These are phyloP conservation scores for Wickerhamiella slavikovae DNA, from an alignment of 805 yeast genomes.

Conservation along the genomic window DNA sequence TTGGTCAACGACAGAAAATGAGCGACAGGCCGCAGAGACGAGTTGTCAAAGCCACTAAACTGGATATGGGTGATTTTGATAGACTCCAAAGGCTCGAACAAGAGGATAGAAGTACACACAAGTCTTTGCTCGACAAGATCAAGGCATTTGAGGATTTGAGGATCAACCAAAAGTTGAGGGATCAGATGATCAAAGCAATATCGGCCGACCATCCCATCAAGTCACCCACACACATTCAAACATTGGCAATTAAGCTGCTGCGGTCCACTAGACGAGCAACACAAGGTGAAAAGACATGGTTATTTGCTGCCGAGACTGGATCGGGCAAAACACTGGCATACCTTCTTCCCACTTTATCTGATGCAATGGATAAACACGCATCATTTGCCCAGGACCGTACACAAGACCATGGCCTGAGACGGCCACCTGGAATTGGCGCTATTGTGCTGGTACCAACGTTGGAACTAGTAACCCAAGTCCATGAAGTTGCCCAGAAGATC, in stretches of 20 bases:
- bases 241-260: slow-evolving; percentile 44
- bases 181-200: slow-evolving; percentile 35
- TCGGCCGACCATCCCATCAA: slow-evolving; percentile 11
- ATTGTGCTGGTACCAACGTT: slow-evolving; percentile 77
- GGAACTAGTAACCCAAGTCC: slow-evolving; percentile 71
- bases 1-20: no score
- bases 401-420: slow-evolving; percentile 6
- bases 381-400: slow-evolving; percentile 14
- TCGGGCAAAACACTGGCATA: slow-evolving; percentile 94
- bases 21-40: not conserved
- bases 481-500: slow-evolving; percentile 18
- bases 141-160: slow-evolving; percentile 44
- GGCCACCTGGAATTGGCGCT: slow-evolving; percentile 33
- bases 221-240: slow-evolving; percentile 64
- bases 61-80: slow-evolving; percentile 17
- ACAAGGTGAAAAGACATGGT: slow-evolving; percentile 34
- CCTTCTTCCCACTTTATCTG: slow-evolving; percentile 52
- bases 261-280: slow-evolving; percentile 19
- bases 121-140: slow-evolving; percentile 29
- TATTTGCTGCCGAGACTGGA: slow-evolving; percentile 92
- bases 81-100: slow-evolving; percentile 11
- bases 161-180: slow-evolving; percentile 45
- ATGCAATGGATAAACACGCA: slow-evolving; percentile 34
- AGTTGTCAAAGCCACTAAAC: slow-evolving; percentile 9
- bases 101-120: slow-evolving; percentile 13